Conservation (phyloP, 2,329 filamentous ascomycete species). For the Fusarium veterinarium region DNA sequence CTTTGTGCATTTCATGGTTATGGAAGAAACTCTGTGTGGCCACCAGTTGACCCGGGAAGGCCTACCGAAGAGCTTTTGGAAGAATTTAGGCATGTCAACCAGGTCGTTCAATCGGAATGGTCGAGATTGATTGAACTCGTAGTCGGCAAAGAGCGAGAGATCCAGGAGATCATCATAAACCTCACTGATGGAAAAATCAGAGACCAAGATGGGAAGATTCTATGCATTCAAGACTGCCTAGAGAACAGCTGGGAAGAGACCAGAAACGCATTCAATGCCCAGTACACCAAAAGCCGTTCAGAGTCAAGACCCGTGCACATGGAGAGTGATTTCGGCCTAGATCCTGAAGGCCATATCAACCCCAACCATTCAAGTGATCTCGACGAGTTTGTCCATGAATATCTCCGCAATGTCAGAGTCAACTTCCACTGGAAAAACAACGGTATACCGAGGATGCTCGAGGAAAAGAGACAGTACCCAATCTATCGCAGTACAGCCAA, state of each 20-base stretch:
- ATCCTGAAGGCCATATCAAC: constrained; percentile 18
- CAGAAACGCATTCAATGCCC: constrained; percentile 17
- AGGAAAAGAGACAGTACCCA: neutral
- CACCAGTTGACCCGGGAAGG: constrained; percentile 25
- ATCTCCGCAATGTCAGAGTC: constrained; percentile 12
- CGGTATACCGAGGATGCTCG: neutral
- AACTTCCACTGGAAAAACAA: neutral
- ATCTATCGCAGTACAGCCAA: constrained; percentile 40
- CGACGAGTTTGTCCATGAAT: constrained; percentile 33
- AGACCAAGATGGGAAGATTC: neutral
- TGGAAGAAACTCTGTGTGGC: constrained; percentile 23
- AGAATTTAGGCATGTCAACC: neutral
- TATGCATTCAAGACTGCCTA: constrained; percentile 13
- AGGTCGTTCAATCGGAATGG: constrained; percentile 9
- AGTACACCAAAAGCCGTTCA: constrained; percentile 15
- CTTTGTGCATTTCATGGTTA: neutral
- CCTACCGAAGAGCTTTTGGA: neutral
- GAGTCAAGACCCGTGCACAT: neutral
- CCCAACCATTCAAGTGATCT: constrained; percentile 30
- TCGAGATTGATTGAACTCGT: constrained; percentile 7
- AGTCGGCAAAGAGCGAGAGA: constrained; percentile 12
- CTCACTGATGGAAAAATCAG: neutral
- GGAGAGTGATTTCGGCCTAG: constrained; percentile 24
- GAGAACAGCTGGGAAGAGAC: constrained; percentile 16
- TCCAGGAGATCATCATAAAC: constrained; percentile 20